Evolutionary conservation across 78 protist genomes (phyloP).

Genomic region (Acrasis kona): DNA sequence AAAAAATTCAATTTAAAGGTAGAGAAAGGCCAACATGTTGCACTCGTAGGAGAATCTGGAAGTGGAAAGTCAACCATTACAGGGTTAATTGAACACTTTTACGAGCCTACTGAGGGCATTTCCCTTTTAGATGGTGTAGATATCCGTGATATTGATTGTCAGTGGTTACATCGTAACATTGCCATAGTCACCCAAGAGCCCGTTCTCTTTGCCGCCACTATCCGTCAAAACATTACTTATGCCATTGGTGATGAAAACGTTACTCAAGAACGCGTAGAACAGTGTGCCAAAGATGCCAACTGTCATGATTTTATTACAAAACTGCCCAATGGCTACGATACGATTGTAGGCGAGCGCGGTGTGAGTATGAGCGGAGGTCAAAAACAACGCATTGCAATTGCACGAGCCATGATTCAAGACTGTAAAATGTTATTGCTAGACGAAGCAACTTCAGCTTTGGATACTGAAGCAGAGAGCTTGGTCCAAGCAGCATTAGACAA

Average conservation of each 20-base stretch:
- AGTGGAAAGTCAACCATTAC: slow-evolving; percentile 60
- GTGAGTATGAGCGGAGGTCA: slow-evolving; percentile 83
- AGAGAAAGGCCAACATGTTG: slow-evolving; percentile 52
- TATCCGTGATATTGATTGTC: background rate
- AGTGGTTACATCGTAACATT: background rate
- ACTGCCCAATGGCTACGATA: slow-evolving; percentile 55
- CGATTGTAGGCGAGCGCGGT: slow-evolving; percentile 72
- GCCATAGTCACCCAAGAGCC: background rate
- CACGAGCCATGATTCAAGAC: no score
- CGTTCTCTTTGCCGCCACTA: background rate
- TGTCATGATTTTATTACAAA: slow-evolving; percentile 28
- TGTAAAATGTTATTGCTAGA: slow-evolving; percentile 76
- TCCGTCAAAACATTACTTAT: background rate
- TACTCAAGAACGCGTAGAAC: background rate
- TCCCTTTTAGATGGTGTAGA: background rate
- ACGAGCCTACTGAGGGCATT: background rate
- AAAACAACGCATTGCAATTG: slow-evolving; percentile 51
- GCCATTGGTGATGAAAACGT: no score
- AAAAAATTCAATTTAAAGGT: slow-evolving; percentile 21
- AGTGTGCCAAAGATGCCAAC: slow-evolving; percentile 28
- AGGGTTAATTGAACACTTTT: background rate
- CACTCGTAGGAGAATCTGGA: slow-evolving; percentile 82
- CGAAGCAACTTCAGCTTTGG: slow-evolving; percentile 93
- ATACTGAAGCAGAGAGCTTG: slow-evolving; percentile 63
- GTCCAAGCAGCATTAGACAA: slow-evolving; percentile 78